Base-by-base conservation (phyloP, 805 yeast species). In the Lipomyces yamanashiensis region DNA sequence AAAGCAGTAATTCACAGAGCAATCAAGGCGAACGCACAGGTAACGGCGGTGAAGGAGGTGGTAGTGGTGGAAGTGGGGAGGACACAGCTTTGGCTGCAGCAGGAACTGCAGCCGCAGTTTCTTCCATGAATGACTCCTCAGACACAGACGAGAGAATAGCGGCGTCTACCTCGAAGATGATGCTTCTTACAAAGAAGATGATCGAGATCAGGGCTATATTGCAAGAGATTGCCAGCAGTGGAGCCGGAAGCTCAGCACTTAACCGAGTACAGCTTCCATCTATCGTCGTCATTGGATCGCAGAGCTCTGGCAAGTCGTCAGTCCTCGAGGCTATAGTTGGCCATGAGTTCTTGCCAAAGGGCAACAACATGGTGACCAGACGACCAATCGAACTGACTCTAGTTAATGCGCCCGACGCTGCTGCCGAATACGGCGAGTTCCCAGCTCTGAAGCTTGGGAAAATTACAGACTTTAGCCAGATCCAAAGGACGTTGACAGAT, bases 331-430 rank as follows among this genome's bases (percentile, higher is more conserved):
- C 97, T 7, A 89, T 95, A 62, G 99, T 95, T 5, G 99, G 99
- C n/a, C 96, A 90, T 71, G 98, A 95, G 74, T 95, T 95, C 70
- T 79, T 95, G 62, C 99, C 99, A 41, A 95, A 95, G 76, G 99
- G 99, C 39, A 85, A 90, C 48, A 95, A 96, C 74, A 96, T 95
- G 99, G 99, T 96, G 40, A 95, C 99, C 0, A 85, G 98, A 75
- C 84, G 99, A 71, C 99, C 99, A 1, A 93, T 95, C 53, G 99
- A 95, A 77, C 81, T 95, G 68, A 96, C 99, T 0, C 80, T 95
- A 54, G 87, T 95, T 8, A 92, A 95, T 73, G 85, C 96, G 2
- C 92, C 96, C n/a, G 81, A 81, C 10, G 75, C 86, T 0, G 91
- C 92, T 1, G 88, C 92, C 7, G 96, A 90, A 69, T 85, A 86